Evolutionary conservation across 2,329 filamentous ascomycete species (phyloP).

Genomic region (Curvularia spicifera): DNA sequence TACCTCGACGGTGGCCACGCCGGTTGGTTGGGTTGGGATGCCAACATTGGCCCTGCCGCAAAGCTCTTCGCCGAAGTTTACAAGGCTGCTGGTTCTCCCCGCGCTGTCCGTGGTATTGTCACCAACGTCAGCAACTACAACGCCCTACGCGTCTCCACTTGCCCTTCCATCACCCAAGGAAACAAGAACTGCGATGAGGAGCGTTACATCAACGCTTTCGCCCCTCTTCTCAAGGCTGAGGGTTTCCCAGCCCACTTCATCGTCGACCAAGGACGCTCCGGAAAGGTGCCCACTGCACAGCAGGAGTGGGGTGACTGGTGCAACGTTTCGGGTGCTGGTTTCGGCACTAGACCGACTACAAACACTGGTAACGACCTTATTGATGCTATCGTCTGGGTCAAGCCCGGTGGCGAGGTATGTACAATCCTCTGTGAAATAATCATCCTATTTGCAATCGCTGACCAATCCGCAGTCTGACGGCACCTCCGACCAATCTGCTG

Average conservation of each 20-base stretch:
- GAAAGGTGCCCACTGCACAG: slow-evolving; percentile 65
- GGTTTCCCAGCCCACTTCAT: slow-evolving; percentile 64
- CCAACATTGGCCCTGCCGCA: slow-evolving; percentile 62
- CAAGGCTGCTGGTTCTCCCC: slow-evolving; percentile 55
- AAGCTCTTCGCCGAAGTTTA: slow-evolving; percentile 57
- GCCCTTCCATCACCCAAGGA: slow-evolving; percentile 53
- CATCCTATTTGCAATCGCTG: background rate
- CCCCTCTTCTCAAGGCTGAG: slow-evolving; percentile 54
- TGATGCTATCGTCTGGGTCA: slow-evolving; percentile 74
- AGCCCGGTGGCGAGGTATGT: slow-evolving; percentile 64
- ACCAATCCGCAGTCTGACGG: slow-evolving; percentile 48
- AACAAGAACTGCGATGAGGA: slow-evolving; percentile 62
- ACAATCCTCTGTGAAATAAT: background rate
- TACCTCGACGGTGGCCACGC: slow-evolving; percentile 70
- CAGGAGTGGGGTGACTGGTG: slow-evolving; percentile 71
- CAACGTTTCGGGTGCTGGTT: slow-evolving; percentile 68
- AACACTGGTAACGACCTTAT: slow-evolving; percentile 64
- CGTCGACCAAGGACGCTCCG: slow-evolving; percentile 62
- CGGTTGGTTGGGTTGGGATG: slow-evolving; percentile 69
- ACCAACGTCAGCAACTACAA: slow-evolving; percentile 68
- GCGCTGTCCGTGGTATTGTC: slow-evolving; percentile 59
- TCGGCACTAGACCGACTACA: slow-evolving; percentile 68
- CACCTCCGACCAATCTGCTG: slow-evolving; percentile 51
- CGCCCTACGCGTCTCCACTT: slow-evolving; percentile 56
- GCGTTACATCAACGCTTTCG: slow-evolving; percentile 59